A percentile compares a stretch with the other conserved stretches of the same genome.
Evolutionary conservation across 257 asterid genomes (phyloP).

Genomic region (Jaltomata sinuosa): DNA sequence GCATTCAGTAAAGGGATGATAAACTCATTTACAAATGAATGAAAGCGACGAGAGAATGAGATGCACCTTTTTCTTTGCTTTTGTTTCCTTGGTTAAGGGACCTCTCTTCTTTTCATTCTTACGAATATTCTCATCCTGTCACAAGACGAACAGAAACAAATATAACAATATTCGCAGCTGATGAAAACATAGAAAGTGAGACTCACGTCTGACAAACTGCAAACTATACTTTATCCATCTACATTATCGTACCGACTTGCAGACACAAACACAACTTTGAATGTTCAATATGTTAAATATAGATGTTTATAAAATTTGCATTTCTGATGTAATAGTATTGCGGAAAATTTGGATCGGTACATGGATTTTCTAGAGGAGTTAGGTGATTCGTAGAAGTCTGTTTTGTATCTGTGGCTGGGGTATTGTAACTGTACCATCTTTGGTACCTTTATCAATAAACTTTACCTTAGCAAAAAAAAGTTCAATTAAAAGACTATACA

Average conservation of each 20-base stretch:
- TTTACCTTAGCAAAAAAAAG: background rate
- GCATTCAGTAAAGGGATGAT: background rate
- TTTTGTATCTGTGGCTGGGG: background rate
- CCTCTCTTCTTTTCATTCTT: constrained; percentile 53
- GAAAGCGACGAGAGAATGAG: background rate
- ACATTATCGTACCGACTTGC: background rate
- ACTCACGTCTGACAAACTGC: background rate
- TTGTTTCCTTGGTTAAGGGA: constrained; percentile 51
- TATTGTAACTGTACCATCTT: background rate
- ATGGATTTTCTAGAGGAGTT: background rate
- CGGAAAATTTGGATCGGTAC: background rate
- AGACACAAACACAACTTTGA: background rate
- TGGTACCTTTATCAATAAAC: background rate
- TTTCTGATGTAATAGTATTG: background rate
- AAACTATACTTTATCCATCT: background rate
- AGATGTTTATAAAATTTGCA: background rate
- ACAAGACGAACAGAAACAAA: constrained; percentile 14
- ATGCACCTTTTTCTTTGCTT: constrained; percentile 61
- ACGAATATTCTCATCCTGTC: constrained; percentile 37
- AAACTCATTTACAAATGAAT: background rate
- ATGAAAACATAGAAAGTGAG: background rate
- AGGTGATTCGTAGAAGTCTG: background rate
- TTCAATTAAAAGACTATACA: background rate
- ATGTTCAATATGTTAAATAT: background rate
- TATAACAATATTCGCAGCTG: background rate